Base-by-base conservation (phyloP, 1,284 basidiomycete species). In the Veloboletus limbatus region DNA sequence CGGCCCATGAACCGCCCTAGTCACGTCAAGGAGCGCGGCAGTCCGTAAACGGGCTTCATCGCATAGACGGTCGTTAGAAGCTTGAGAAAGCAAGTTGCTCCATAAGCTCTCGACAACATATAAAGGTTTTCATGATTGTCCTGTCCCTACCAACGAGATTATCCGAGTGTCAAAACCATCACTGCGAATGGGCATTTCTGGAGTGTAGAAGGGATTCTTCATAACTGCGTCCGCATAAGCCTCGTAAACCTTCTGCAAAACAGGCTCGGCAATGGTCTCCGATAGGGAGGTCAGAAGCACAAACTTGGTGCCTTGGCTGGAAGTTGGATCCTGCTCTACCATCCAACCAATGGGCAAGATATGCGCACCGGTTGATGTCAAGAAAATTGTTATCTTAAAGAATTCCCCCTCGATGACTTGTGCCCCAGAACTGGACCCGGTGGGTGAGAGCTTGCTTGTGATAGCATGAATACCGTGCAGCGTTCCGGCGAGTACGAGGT, bases 121-220 rank as follows among this genome's bases (percentile, higher is more conserved):
- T 38, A 32, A 25, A 54, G 25, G 3, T 22, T 28, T 35, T 64
- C 40, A 68, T 41, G 50, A 43, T 54, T 59, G 50, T 11, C 76
- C 74, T 40, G 62, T 68, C 18, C 81, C 82, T 56, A 88, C 73
- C 32, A 89, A 67, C 9, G 75, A 62, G 11, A 74, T 70, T 43
- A 91, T 81, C 31, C 83, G 80, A 28, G 69, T 73, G 61, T 99
- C 96, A 61, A 99, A 99, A 8, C 81, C 82, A 57, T 94, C 88
- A 42, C 79, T 90, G 40, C 96, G 84, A 56, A 99, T 96, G 1
- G 97, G 97, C 96, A 99, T 99, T 69, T 99, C 97, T 21, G 90
- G 88, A 4, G 93, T 97, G 66, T 99, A 94, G 71, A 99, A 99
- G 1, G 97, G 97, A 63, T 98, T 98, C 76, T 99, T 98, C 93